Evolutionary conservation across 2,329 filamentous ascomycete genomes (phyloP), one percentile per base, ranked within the genome.

Genomic region (Microsporum ferrugineum): DNA sequence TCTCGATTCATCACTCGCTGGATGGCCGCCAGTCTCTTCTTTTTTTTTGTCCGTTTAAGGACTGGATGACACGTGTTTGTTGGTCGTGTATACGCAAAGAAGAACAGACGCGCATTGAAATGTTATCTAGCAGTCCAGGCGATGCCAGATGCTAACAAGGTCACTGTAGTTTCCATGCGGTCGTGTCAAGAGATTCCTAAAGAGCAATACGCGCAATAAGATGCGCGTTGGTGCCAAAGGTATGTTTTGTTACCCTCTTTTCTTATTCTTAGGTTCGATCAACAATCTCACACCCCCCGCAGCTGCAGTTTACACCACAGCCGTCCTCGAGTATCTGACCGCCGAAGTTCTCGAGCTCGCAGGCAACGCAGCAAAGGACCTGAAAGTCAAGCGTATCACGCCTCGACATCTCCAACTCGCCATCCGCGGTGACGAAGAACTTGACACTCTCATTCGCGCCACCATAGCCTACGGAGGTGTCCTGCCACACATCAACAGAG

Each of bases 331-430:
- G 81, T 99, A 99, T 77, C 88, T 99, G 63, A 92, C 94, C 70
- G 94, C 94, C 68, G 94, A 99, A 83, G 96, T 99, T 71, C 91
- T 99, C 73, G 94, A 99, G 81, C 82, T 99, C 80, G 94, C 94
- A 77, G 94, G 94, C 77, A 99, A 99, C 76, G 94, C 94, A 60
- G 94, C 94, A 77, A 97, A 97, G 83, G 94, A 99, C 77, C 88
- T 97, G 73, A 99, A 97, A 80, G 94, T 97, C 80, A 99, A 97
- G 86, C 94, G 94, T 78, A 99, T 99, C 78, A 97, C 92, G 10
- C 94, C 94, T 61, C 91, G 94, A 76, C 94, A 99, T 77, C 80
- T 99, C 66, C 94, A 99, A 78, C 88, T 99, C 65, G 94, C 94
- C 70, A 99, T 99, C 73, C 91, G 94, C 71, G 94, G 94, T 72